Conservation (phyloP, 768 basidiomycete species). For the Collybia nuda region DNA sequence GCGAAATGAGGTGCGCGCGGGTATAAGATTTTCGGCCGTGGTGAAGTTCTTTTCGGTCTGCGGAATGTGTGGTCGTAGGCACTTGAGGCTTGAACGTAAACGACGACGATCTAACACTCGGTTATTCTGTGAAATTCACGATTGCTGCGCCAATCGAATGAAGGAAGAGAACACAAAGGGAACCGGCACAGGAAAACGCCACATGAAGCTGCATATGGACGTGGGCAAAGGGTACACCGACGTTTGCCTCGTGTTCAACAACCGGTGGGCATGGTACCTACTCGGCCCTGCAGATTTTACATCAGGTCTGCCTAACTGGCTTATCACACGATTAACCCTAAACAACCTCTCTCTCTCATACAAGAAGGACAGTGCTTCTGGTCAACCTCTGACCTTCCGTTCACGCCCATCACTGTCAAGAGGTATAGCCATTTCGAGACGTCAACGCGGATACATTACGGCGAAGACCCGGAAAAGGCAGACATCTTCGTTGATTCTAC, state of each 20-base stretch:
- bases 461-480: conserved; percentile 28
- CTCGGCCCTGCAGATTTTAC: conserved; percentile 10
- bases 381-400: background rate
- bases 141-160: background rate
- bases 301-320: conserved; percentile 12
- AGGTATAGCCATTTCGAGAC: conserved; percentile 8
- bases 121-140: too few species aligned
- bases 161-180: background rate
- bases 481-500: conserved; percentile 21
- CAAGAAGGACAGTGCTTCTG: conserved; percentile 6
- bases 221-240: conserved; percentile 37
- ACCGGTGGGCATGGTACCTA: conserved; percentile 11
- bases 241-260: conserved; percentile 25
- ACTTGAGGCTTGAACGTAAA: too few species aligned
- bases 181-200: conserved; percentile 9
- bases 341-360: conserved; percentile 13
- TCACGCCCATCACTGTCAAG: conserved; percentile 12
- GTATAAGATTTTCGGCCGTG: too few species aligned
- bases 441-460: conserved; percentile 27
- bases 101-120: too few species aligned
- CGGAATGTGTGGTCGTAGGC: too few species aligned
- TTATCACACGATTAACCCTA: conserved; percentile 21
- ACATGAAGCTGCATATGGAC: conserved; percentile 16
- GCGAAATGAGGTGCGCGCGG: too few species aligned
- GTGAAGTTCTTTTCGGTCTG: too few species aligned